A percentile compares a stretch with the other conserved stretches of the same genome.
Evolutionary conservation across 495 filamentous ascomycete species (phyloP).

Genomic region (Venustampulla echinocandica): DNA sequence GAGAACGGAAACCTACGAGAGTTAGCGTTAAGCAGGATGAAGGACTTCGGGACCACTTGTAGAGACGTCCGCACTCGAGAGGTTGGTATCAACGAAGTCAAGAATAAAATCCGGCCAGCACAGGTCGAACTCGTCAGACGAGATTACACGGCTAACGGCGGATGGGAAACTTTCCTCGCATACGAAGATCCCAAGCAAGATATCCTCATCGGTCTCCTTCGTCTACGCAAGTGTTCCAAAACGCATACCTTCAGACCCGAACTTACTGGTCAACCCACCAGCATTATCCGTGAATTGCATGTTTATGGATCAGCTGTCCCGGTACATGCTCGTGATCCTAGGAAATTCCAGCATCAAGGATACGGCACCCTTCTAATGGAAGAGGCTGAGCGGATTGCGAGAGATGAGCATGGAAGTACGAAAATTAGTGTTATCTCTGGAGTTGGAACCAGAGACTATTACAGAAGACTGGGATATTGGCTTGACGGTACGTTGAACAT

Average conservation of each 20-base stretch:
- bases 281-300: conserved; percentile 87
- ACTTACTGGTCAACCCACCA: conserved; percentile 75
- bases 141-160: conserved; percentile 89
- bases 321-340: conserved; percentile 82
- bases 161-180: conserved; percentile 96
- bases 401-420: conserved; percentile 81
- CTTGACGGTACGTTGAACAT: conserved; percentile 77
- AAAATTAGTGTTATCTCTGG: conserved; percentile 97
- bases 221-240: conserved; percentile 79
- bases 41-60: conserved; percentile 95
- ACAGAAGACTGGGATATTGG: conserved; percentile 82
- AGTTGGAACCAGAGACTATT: conserved; percentile 90
- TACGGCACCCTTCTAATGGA: conserved; percentile 97
- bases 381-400: conserved; percentile 89
- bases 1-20: conserved; percentile 97
- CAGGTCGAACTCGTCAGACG: conserved; percentile 95
- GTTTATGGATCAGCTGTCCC: conserved; percentile 95
- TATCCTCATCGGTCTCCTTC: conserved; percentile 86
- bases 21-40: conserved; percentile 88
- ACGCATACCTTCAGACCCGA: conserved; percentile 89
- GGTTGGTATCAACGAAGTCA: conserved; percentile 97
- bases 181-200: conserved; percentile 99
- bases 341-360: conserved; percentile 97
- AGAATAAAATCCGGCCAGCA: conserved; percentile 92
- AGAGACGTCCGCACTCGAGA: conserved; percentile 96